Percentiles rank a stretch among this genome's conserved stretches.
Evolutionary conservation across 192 early-diverging fungal genomes (phyloP).

Genomic region (Chytriomyces sp.): DNA sequence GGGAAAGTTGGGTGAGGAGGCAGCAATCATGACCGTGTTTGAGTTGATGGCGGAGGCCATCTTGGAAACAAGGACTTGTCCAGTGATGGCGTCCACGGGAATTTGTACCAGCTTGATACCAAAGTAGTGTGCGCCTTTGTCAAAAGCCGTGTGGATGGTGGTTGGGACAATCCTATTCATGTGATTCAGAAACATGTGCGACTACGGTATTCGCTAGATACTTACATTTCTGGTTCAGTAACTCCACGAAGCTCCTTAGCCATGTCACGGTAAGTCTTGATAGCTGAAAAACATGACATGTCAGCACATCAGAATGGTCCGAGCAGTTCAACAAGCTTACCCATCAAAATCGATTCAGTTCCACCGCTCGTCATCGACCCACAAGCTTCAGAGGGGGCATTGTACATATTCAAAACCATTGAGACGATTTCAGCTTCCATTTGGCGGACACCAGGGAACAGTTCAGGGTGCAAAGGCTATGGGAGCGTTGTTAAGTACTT

Average conservation of each 20-base stretch:
- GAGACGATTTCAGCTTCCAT: constrained; percentile 95
- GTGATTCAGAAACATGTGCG: too few species aligned
- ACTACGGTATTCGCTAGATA: not conserved
- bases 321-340: too few species aligned
- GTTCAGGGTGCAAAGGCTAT: constrained; percentile 87
- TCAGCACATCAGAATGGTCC: not conserved
- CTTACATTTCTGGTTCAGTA: constrained; percentile 88
- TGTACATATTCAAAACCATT: constrained; percentile 89
- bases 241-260: constrained; percentile 77
- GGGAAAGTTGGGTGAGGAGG: constrained; percentile 90
- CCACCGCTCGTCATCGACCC: constrained; percentile 95
- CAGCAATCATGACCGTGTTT: constrained; percentile 90
- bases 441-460: constrained; percentile 91
- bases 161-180: constrained; percentile 75
- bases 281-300: constrained; percentile 38
- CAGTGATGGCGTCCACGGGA: constrained; percentile 77
- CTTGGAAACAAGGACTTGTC: constrained; percentile 74
- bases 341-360: constrained; percentile 93
- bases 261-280: constrained; percentile 91
- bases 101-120: constrained; percentile 83
- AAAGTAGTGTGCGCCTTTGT: constrained; percentile 94
- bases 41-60: constrained; percentile 81
- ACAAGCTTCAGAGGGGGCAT: constrained; percentile 71
- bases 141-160: constrained; percentile 94
- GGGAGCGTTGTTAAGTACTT: too few species aligned